Base-by-base conservation (phyloP, 1,284 basidiomycete genomes). In the Pseudozyma sp. region DNA sequence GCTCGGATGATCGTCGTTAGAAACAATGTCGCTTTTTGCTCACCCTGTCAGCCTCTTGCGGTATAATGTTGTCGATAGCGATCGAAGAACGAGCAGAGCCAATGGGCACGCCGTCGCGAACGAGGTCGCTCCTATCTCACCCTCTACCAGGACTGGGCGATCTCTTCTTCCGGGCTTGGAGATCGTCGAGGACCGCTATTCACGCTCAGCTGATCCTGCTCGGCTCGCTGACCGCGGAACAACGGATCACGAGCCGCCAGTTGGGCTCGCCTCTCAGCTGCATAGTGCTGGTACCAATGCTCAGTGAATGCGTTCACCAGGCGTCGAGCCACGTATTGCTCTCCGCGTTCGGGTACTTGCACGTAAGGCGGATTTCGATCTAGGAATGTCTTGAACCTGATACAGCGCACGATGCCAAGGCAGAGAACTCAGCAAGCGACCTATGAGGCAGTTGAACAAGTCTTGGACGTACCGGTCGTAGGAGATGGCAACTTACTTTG, bases 251-350 rank as follows among this genome's bases (percentile, higher is more conserved):
- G 1, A 11, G 56, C 56, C 18, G 18, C 52, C 8, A 21, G 21
- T 38, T 59, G 47, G 4, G 47, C 55, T 14, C 49, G 25, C 38
- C 44, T 44, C 34, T 52, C 45, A 13, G 51, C 55, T n/a, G 16
- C 18, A 18, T 55, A 34, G 40, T n/a, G 34, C 34, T 43, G 59
- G 9, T 34, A 47, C 54, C 31, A 31, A 12, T 8, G 39, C 0
- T 58, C 65, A 3, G 54, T 19, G 39, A 53, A 67, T 7, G 58
- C 54, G 12, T 68, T 68, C 11, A 68, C 59, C 25, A 68, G 31
- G 13, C 54, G 51, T n/a, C 58, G 58, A n/a, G 65, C 65, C 2
- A 61, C 45, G 13, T 21, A 68, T 42, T 68, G 59, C 45, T 62
- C 55, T 10, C 11, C 45, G 9, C 19, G 34, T 18, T 61, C 52